Evolutionary conservation across 495 filamentous ascomycete genomes (phyloP).

Genomic region (Talaromyces ruber): DNA sequence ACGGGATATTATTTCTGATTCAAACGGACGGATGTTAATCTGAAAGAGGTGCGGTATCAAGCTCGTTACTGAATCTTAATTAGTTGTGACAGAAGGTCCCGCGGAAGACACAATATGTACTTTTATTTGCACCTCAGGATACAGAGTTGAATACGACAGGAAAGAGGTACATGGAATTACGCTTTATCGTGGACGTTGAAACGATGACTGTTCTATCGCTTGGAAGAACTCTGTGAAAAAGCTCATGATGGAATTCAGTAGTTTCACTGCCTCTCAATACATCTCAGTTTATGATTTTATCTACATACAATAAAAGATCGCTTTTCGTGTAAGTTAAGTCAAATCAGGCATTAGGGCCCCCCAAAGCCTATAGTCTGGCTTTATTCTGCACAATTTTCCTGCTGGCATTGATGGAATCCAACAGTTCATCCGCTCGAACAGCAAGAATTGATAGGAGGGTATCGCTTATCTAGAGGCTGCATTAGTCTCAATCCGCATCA

Average conservation of each 20-base stretch:
- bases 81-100: too few relatives aligned
- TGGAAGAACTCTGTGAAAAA: not conserved
- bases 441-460: constrained; percentile 72
- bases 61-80: too few relatives aligned
- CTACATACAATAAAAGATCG: not conserved
- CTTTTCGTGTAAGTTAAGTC: not conserved
- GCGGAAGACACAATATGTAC: too few relatives aligned
- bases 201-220: too few relatives aligned
- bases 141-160: too few relatives aligned
- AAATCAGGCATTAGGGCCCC: not conserved
- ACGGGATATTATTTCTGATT: too few relatives aligned
- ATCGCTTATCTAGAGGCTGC: constrained; percentile 48
- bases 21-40: too few relatives aligned
- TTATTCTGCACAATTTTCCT: not conserved
- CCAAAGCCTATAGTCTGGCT: not conserved
- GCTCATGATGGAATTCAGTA: too few relatives aligned
- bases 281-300: not conserved
- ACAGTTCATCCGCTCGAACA: constrained; percentile 66
- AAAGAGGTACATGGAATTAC: too few relatives aligned
- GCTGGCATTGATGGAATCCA: constrained; percentile 61
- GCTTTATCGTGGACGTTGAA: too few relatives aligned
- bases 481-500: not conserved
- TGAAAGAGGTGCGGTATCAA: too few relatives aligned
- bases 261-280: not conserved
- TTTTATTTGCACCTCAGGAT: too few relatives aligned